Evolutionary conservation across 768 basidiomycete genomes (phyloP).

Genomic region (Inosperma sp.): DNA sequence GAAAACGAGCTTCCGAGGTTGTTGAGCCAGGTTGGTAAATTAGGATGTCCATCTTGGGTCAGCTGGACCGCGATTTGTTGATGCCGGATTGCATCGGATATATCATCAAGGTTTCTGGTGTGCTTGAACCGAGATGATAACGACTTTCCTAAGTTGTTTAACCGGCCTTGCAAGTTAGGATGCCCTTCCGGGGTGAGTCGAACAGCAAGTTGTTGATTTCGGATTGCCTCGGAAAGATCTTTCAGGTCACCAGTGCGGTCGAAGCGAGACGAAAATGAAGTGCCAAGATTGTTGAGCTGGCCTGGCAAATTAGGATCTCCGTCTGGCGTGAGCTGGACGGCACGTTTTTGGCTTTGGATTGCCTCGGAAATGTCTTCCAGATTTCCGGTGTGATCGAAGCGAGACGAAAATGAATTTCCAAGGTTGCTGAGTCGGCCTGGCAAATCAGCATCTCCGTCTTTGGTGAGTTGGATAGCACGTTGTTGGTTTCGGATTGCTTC

Average conservation of each 20-base stretch:
- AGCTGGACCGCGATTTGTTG: not conserved
- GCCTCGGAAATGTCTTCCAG: too few relatives aligned
- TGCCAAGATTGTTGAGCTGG: too few relatives aligned
- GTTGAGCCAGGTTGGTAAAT: not conserved
- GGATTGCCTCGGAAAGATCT: conserved; percentile 15
- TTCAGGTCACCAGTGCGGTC: not conserved
- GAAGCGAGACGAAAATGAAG: not conserved
- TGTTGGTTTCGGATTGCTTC: too few relatives aligned
- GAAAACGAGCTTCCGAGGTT: conserved; percentile 2
- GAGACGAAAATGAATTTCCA: too few relatives aligned
- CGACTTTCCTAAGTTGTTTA: not conserved
- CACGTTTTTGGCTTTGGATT: too few relatives aligned
- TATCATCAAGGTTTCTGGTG: conserved; percentile 3
- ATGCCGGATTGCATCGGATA: not conserved
- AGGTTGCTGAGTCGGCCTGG: conserved; percentile 14
- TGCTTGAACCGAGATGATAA: not conserved
- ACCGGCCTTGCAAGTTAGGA: not conserved
- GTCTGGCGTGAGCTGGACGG: too few relatives aligned
- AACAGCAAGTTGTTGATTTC: not conserved
- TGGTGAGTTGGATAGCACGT: too few relatives aligned
- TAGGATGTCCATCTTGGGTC: not conserved
- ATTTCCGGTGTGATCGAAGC: too few relatives aligned
- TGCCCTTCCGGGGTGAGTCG: not conserved
- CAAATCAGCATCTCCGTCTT: too few relatives aligned
- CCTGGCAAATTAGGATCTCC: too few relatives aligned